Percentiles rank a stretch among this genome's conserved stretches.
These are phyloP conservation scores for Tephrocybe sp. DNA, from an alignment of 768 basidiomycete genomes.

Conservation along the genomic window DNA sequence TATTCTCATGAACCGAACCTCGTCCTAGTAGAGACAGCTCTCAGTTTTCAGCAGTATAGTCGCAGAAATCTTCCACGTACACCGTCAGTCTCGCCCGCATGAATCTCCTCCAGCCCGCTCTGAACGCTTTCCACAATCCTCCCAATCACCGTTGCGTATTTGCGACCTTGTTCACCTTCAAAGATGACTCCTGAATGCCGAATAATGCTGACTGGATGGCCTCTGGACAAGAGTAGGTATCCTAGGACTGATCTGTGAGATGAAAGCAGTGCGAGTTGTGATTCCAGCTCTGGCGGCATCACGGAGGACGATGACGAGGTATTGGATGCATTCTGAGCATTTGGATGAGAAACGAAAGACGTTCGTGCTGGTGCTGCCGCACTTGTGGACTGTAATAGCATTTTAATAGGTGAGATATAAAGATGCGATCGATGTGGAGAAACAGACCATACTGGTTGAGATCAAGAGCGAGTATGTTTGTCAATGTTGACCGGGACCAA, in stretches of 20 bases:
- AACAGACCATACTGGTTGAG: conserved; percentile 8
- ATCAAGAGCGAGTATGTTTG: background rate
- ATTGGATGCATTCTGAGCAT: conserved; percentile 8
- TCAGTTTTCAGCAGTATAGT: background rate
- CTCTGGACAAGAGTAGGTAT: conserved; percentile 78
- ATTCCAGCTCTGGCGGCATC: conserved; percentile 80
- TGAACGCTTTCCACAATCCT: conserved; percentile 79
- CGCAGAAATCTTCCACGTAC: conserved; percentile 12
- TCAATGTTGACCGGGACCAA: background rate
- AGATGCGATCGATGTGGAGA: background rate
- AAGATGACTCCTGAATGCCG: conserved; percentile 83
- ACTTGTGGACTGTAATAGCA: background rate
- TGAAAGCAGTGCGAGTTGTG: conserved; percentile 71
- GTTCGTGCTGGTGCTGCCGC: conserved; percentile 20
- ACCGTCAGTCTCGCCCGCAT: conserved; percentile 33
- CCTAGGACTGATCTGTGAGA: conserved; percentile 84
- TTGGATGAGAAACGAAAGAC: conserved; percentile 27
- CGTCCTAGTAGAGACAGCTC: conserved; percentile 51
- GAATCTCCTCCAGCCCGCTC: conserved; percentile 74
- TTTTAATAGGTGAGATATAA: background rate
- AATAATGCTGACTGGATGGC: conserved; percentile 73
- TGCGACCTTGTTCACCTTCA: conserved; percentile 78
- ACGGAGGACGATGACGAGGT: conserved; percentile 21
- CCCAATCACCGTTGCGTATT: conserved; percentile 69
- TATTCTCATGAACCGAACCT: conserved; percentile 85